phyloP scores from a whole-genome alignment of 306 rosid species.

The Cucumis melo region DNA sequence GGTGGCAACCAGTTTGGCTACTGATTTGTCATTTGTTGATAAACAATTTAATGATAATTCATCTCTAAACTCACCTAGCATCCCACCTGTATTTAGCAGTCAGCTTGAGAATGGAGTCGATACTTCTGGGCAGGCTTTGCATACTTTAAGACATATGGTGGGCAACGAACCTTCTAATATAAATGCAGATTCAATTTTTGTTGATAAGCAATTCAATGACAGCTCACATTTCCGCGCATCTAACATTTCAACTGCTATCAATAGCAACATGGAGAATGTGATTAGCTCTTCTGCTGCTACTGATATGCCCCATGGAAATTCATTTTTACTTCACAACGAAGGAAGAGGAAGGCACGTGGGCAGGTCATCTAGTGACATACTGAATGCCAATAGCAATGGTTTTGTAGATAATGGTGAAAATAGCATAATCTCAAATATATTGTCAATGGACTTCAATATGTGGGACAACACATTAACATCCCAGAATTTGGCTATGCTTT shows the following conservation, averaged over 20 bases:
- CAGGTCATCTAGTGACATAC: constrained; percentile 31
- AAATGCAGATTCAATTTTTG: constrained; percentile 26
- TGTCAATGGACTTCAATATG: constrained; percentile 59
- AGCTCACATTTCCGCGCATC: constrained; percentile 23
- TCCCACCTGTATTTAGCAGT: constrained; percentile 22
- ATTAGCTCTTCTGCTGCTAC: constrained; percentile 29
- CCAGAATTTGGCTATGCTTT: constrained; percentile 40
- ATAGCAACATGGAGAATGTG: constrained; percentile 39
- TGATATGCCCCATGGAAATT: constrained; percentile 19
- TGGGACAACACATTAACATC: constrained; percentile 65
- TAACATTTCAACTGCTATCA: constrained; percentile 20
- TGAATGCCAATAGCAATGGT: constrained; percentile 24
- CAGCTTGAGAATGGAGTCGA: constrained; percentile 33
- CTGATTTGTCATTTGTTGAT: constrained; percentile 28
- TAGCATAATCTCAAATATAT: constrained; percentile 83
- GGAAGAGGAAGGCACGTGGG: constrained; percentile 25
- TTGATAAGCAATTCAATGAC: constrained; percentile 26
- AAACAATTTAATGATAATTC: constrained; percentile 18
- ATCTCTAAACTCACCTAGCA: constrained; percentile 20
- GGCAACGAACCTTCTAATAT: constrained; percentile 19
- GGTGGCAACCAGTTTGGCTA: constrained; percentile 14
- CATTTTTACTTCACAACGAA: constrained; percentile 33
- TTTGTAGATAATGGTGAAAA: constrained; percentile 63
- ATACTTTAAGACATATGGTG: constrained; percentile 22
- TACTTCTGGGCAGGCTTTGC: constrained; percentile 20